Evolutionary conservation across 1,139 yeast genomes (phyloP), one percentile per base, ranked within the genome.

Genomic region (Saccharomyces hybrid): DNA sequence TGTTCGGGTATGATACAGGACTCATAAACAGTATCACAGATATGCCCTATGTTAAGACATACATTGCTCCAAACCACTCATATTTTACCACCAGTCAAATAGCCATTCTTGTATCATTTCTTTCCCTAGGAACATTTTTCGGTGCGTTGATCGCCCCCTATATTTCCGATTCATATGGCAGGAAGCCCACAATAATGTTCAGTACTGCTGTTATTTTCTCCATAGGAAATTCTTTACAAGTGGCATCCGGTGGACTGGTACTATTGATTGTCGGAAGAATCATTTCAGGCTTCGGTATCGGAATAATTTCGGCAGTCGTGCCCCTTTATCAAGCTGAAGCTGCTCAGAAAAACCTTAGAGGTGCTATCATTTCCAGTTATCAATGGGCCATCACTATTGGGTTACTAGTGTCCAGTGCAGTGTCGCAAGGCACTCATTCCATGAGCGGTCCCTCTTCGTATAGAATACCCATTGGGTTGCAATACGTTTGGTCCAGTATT

Each of bases 1-100:
- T 87, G 52, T 87, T 85, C 65, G 95, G 95, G 1, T 86, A 86
- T 67, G 96, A 88, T 69, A 88, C 95, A 1, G 95, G 95, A 3
- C 74, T 86, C 49, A 83, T 86, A 53, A 87, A 87, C 68, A 86
- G 85, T 60, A 73, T 87, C 9, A 70, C 84, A 54, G 89, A 85
- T 60, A 86, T 86, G 93, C 61, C 70, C n/a, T 86, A 78, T 65
- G 89, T 86, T 29, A 74, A 76, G 51, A 57, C 67, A 1, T 73
- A 78, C 49, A 80, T 86, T 59, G 81, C 90, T 0, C 62, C 77
- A 3, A 75, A 78, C 58, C 69, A 73, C 68, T 3, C 23, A 19
- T 19, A 3, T 19, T 19, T 19, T 3, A 19, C 23, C 23, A 19
- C 23, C 23, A 19, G 4, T 19, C 23, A 19, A 19, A 19, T 19